Base-by-base conservation (phyloP, 2,329 filamentous ascomycete species). In the Hypoxylon sp. region DNA sequence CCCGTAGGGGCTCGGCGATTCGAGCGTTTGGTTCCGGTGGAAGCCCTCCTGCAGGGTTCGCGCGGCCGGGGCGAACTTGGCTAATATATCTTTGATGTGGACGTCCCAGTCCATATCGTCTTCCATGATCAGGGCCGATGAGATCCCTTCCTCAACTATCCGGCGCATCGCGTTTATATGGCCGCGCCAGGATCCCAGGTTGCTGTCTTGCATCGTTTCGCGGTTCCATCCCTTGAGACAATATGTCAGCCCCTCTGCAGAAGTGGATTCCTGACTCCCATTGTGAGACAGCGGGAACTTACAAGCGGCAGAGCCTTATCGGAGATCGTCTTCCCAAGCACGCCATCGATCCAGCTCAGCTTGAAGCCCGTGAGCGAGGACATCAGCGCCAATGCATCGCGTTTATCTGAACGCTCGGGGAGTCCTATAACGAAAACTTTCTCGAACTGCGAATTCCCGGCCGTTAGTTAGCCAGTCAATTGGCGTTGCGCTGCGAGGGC, bases 51-150 rank as follows among this genome's bases (percentile, higher is more conserved):
- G 64, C 3, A 70, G 51, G 12, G 42, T 8, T 11, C 50, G 52
- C 18, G 69, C 64, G 28, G 67, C 70, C 24, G 46, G 7, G 14
- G 75, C 75, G 42, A 77, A 73, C n/a, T 74, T 70, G n/a, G 65
- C 63, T 14, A 78, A 64, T 58, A 78, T 70, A 1, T 62, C 49
- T 54, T 76, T 75, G 50, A 81, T 68, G 16, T 75, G 71, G 49
- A 80, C 74, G 64, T 81, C 80, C 80, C 80, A 82, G 68, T 82
- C 80, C 54, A 80, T 75, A 70, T 82, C 80, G 52, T 82, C 80
- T 67, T 82, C 80, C 67, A 82, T 72, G 12, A 82, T 79, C n/a
- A 82, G 57, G 4, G 79, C 80, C 3, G 77, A 78, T 4, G 74
- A 73, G 18, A 79, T 57, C 8, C 75, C 74, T 2, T 71, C 67